phyloP scores from a whole-genome alignment of 179 eudicot species.

The Corrigiola litoralis region DNA sequence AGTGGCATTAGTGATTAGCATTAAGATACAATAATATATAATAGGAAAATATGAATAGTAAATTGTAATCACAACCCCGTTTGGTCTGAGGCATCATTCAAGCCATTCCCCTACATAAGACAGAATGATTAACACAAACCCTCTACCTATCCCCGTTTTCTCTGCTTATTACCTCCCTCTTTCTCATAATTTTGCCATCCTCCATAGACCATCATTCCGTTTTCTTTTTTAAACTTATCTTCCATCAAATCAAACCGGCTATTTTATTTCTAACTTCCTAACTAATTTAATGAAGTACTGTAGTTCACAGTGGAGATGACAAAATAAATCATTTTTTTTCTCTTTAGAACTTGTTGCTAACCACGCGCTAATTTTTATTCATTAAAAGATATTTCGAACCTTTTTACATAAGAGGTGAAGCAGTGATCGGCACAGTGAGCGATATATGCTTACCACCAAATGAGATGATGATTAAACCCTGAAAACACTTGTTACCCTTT shows the following conservation, averaged over 20 bases:
- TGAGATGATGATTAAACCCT: constrained; percentile 48
- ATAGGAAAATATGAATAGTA: neutral
- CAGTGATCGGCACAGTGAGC: neutral
- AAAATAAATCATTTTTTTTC: too few relatives aligned
- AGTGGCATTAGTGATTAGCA: neutral
- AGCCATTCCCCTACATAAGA: constrained; percentile 51
- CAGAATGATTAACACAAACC: constrained; percentile 65
- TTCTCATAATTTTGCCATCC: constrained; percentile 9
- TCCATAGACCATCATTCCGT: constrained; percentile 27
- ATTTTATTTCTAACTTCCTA: too few relatives aligned
- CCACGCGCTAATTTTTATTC: neutral
- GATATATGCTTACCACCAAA: constrained; percentile 51
- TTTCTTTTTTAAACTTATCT: constrained; percentile 22
- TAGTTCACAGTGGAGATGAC: too few relatives aligned
- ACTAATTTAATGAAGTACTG: neutral
- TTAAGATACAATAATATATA: neutral
- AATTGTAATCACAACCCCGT: constrained; percentile 27
- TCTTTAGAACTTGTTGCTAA: neutral
- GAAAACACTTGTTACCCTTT: constrained; percentile 61
- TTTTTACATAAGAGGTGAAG: constrained; percentile 4
- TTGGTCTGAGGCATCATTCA: constrained; percentile 39
- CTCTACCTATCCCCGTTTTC: constrained; percentile 38
- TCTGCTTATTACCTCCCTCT: neutral
- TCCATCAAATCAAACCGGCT: neutral
- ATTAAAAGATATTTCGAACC: neutral